Evolutionary conservation across 2,329 filamentous ascomycete genomes (phyloP).

Genomic region (Penicillium polonicum): DNA sequence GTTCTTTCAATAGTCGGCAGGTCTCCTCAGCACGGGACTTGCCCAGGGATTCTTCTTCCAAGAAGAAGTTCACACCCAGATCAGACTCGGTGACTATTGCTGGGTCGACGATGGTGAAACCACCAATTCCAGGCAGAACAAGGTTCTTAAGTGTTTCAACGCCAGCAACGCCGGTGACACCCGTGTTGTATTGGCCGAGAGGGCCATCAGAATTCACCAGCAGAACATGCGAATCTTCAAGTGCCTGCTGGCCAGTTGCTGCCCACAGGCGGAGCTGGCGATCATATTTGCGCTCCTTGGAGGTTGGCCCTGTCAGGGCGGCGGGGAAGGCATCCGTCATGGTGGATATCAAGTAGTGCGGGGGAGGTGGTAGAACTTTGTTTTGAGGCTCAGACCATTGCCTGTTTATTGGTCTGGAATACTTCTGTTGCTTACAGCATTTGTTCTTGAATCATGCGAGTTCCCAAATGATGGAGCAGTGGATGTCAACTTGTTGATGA

Average conservation of each 20-base stretch:
- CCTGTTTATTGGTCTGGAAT: neutral
- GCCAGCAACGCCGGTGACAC: conserved; percentile 77
- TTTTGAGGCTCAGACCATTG: neutral
- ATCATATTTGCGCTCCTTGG: conserved; percentile 80
- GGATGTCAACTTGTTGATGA: conserved; percentile 4
- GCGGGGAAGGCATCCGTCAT: conserved; percentile 42
- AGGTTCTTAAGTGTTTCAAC: conserved; percentile 94
- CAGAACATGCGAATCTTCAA: conserved; percentile 89
- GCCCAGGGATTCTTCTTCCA: conserved; percentile 75
- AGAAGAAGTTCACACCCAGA: conserved; percentile 94
- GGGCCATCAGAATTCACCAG: conserved; percentile 69
- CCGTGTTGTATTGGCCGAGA: conserved; percentile 34
- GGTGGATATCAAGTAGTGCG: conserved; percentile 10
- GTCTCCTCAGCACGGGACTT: conserved; percentile 75
- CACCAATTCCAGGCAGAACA: conserved; percentile 87
- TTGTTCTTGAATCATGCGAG: neutral
- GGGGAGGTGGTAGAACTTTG: neutral
- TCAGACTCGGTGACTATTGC: conserved; percentile 75
- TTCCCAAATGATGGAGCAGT: neutral
- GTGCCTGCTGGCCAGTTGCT: conserved; percentile 80
- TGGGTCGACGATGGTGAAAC: conserved; percentile 86
- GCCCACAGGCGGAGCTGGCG: conserved; percentile 94
- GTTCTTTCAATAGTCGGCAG: conserved; percentile 72
- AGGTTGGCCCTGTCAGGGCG: conserved; percentile 50
- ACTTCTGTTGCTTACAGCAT: neutral